phyloP scores from a whole-genome alignment of 2,329 filamentous ascomycete species.

The Teratosphaeria viscida region DNA sequence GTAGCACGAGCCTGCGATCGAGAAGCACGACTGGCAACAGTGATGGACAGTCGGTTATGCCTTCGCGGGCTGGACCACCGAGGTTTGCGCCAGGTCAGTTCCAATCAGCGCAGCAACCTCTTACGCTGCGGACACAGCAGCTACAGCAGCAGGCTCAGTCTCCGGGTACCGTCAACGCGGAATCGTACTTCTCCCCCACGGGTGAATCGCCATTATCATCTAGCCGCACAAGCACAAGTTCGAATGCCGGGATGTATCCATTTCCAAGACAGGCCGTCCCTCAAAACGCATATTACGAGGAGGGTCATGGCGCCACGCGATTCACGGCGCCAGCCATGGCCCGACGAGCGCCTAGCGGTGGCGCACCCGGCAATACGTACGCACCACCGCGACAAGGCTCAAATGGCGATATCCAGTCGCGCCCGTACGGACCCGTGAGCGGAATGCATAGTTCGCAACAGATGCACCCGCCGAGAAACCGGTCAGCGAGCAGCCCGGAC shows the following conservation, averaged over 20 bases:
- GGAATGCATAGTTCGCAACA: slow-evolving; percentile 46
- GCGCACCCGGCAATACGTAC: slow-evolving; percentile 33
- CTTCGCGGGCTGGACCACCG: not conserved
- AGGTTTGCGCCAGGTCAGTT: not conserved
- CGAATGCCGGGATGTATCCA: slow-evolving; percentile 60
- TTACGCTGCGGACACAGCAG: slow-evolving; percentile 56
- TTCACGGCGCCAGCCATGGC: slow-evolving; percentile 85
- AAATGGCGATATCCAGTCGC: slow-evolving; percentile 48
- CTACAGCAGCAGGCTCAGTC: slow-evolving; percentile 36
- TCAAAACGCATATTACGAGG: slow-evolving; percentile 49
- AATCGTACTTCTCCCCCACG: slow-evolving; percentile 89
- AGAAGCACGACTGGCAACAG: slow-evolving; percentile 63
- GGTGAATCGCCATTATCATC: slow-evolving; percentile 58
- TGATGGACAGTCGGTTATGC: slow-evolving; percentile 32
- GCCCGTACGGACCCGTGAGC: slow-evolving; percentile 51
- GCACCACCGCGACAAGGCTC: slow-evolving; percentile 49
- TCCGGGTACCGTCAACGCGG: slow-evolving; percentile 51
- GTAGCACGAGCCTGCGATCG: slow-evolving; percentile 63
- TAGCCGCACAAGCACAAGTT: slow-evolving; percentile 58
- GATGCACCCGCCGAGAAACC: slow-evolving; percentile 48
- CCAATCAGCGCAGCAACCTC: slow-evolving; percentile 29
- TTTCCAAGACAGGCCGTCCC: slow-evolving; percentile 68
- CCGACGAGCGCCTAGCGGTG: slow-evolving; percentile 40
- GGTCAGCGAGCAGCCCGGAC: slow-evolving; percentile 91
- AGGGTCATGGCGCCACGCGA: slow-evolving; percentile 53